phyloP scores from a whole-genome alignment of 2,329 filamentous ascomycete species.

The Sarocladium strictum region DNA sequence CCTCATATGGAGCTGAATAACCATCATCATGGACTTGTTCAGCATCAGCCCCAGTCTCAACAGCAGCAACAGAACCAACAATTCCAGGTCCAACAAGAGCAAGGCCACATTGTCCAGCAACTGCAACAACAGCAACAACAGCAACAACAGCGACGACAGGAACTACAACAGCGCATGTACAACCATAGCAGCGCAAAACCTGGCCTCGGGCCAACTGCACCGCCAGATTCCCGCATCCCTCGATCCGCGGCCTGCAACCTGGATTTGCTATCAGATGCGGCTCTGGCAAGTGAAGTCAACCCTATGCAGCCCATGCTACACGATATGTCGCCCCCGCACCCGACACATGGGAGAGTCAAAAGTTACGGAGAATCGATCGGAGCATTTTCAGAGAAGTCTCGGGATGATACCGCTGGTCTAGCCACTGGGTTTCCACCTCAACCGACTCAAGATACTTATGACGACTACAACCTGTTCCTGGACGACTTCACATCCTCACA shows the following conservation, averaged over 20 bases:
- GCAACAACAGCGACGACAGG: slow-evolving; percentile 26
- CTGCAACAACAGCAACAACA: slow-evolving; percentile 19
- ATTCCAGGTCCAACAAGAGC: slow-evolving; percentile 12
- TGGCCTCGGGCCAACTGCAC: slow-evolving; percentile 22
- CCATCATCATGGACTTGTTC: slow-evolving; percentile 14
- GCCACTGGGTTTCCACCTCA: slow-evolving; percentile 29
- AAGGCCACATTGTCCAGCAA: not conserved
- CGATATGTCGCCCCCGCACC: slow-evolving; percentile 37
- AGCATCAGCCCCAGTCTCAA: slow-evolving; percentile 15
- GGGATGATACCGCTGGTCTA: slow-evolving; percentile 39
- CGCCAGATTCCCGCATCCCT: slow-evolving; percentile 37
- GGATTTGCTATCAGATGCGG: slow-evolving; percentile 54
- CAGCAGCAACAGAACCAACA: slow-evolving; percentile 15
- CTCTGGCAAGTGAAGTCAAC: slow-evolving; percentile 49
- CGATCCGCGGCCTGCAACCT: slow-evolving; percentile 48
- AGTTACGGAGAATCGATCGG: slow-evolving; percentile 42
- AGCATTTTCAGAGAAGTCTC: slow-evolving; percentile 40
- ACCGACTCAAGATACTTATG: slow-evolving; percentile 32
- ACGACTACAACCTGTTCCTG: slow-evolving; percentile 54
- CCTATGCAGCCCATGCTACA: slow-evolving; percentile 45
- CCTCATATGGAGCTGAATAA: slow-evolving; percentile 14
- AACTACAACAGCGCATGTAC: slow-evolving; percentile 20
- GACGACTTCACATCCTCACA: slow-evolving; percentile 50
- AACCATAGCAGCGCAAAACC: slow-evolving; percentile 33
- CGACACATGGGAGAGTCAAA: slow-evolving; percentile 39